Evolutionary conservation across 306 rosid species (phyloP).

Genomic region (Begonia loranthoides): DNA sequence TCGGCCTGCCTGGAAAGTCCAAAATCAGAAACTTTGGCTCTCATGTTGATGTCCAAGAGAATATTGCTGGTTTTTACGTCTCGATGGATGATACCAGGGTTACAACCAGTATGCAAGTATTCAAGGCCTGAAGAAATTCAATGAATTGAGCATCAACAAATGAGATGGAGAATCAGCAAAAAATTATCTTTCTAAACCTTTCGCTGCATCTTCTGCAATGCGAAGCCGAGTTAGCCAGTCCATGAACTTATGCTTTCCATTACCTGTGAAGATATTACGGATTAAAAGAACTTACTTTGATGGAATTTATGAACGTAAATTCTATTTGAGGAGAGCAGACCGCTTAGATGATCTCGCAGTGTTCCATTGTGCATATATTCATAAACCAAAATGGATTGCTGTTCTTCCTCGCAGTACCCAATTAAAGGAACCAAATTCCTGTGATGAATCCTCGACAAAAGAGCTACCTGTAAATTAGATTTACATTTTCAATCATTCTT

Average conservation of each 20-base stretch:
- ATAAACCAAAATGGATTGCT: constrained; percentile 70
- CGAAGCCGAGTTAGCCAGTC: constrained; percentile 84
- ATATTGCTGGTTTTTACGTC: constrained; percentile 94
- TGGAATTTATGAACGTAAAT: too few species aligned
- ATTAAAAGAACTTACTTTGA: too few species aligned
- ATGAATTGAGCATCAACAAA: constrained; percentile 2
- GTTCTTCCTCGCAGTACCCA: constrained; percentile 91
- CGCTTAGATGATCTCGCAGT: constrained; percentile 71
- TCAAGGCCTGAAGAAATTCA: constrained; percentile 58
- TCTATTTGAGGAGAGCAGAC: constrained; percentile 17
- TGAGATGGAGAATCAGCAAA: constrained; percentile 10
- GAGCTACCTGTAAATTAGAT: constrained; percentile 58
- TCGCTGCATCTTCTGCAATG: constrained; percentile 93
- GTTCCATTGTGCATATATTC: constrained; percentile 98
- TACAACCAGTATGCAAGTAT: constrained; percentile 94
- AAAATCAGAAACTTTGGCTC: constrained; percentile 94
- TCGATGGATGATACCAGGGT: constrained; percentile 90
- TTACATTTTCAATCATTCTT: constrained; percentile 3
- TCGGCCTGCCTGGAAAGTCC: constrained; percentile 89
- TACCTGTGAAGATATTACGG: constrained; percentile 32
- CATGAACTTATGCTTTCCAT: constrained; percentile 29
- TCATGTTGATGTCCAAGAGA: constrained; percentile 85
- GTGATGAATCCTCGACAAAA: constrained; percentile 91
- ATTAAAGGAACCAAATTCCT: constrained; percentile 93
- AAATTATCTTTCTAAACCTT: constrained; percentile 38